Evolutionary conservation across 2,329 filamentous ascomycete genomes (phyloP).

Genomic region (Penicillium frequentans): DNA sequence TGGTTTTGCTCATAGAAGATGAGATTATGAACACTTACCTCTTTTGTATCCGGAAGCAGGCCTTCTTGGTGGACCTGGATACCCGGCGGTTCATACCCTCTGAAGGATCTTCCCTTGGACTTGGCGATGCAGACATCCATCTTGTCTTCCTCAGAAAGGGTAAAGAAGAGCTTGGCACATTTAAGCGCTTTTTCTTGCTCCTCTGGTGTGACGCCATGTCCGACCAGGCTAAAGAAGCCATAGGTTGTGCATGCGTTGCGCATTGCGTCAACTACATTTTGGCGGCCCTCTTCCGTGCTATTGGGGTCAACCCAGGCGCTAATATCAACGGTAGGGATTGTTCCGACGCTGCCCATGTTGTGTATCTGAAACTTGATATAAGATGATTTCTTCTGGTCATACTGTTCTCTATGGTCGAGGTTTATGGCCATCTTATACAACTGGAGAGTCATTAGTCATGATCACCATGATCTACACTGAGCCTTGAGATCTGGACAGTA

Average conservation of each 20-base stretch:
- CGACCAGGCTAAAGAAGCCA: slow-evolving; percentile 55
- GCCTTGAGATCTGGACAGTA: no score
- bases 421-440: background rate
- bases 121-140: slow-evolving; percentile 21
- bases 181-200: slow-evolving; percentile 44
- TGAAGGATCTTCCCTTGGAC: slow-evolving; percentile 15
- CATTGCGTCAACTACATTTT: slow-evolving; percentile 34
- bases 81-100: slow-evolving; percentile 28
- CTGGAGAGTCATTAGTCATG: background rate
- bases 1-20: no score
- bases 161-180: slow-evolving; percentile 50
- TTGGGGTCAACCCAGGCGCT: background rate
- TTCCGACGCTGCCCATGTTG: background rate
- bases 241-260: slow-evolving; percentile 46
- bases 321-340: background rate
- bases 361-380: background rate
- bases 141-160: slow-evolving; percentile 32
- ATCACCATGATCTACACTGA: background rate
- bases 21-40: slow-evolving; percentile 7
- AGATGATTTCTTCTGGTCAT: no score
- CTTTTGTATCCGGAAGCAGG: slow-evolving; percentile 27
- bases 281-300: background rate
- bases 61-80: slow-evolving; percentile 15
- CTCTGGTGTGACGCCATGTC: slow-evolving; percentile 46
- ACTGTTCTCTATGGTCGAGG: background rate